Percentiles rank a stretch among this genome's conserved stretches.
These are phyloP conservation scores for Caloboletus inedulis DNA, from an alignment of 1,284 basidiomycete species.

Conservation along the genomic window DNA sequence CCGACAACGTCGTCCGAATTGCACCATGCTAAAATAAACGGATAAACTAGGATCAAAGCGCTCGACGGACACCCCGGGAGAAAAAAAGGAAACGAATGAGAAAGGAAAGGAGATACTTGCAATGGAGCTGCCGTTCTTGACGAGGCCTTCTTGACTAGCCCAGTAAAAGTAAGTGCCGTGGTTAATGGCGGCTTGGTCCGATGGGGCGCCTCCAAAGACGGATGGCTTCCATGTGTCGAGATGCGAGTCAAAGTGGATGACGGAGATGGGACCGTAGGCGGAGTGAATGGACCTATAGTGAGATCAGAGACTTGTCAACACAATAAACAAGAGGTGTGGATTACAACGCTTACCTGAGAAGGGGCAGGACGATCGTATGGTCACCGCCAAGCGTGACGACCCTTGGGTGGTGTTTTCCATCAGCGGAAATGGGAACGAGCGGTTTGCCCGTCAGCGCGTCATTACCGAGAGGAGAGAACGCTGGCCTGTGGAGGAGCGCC, in stretches of 20 bases:
- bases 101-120: constrained; percentile 55
- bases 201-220: constrained; percentile 68
- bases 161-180: constrained; percentile 80
- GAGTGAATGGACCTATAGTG: constrained; percentile 55
- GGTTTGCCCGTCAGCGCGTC: constrained; percentile 54
- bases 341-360: constrained; percentile 33
- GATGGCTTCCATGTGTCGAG: constrained; percentile 72
- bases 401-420: constrained; percentile 65
- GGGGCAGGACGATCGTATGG: constrained; percentile 70
- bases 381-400: constrained; percentile 76
- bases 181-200: constrained; percentile 64
- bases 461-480: constrained; percentile 60
- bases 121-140: constrained; percentile 76
- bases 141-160: constrained; percentile 72
- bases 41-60: constrained; percentile 70
- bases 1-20: constrained; percentile 71
- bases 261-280: constrained; percentile 68
- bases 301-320: constrained; percentile 34
- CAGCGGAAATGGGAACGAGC: constrained; percentile 52
- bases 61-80: constrained; percentile 26
- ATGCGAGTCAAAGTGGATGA: constrained; percentile 81
- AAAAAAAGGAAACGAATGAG: not conserved
- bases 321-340: not conserved
- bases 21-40: constrained; percentile 64
- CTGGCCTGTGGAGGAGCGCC: constrained; percentile 54